Evolutionary conservation across 2,329 filamentous ascomycete species (phyloP).

Genomic region (Colletotrichum theobromicola): DNA sequence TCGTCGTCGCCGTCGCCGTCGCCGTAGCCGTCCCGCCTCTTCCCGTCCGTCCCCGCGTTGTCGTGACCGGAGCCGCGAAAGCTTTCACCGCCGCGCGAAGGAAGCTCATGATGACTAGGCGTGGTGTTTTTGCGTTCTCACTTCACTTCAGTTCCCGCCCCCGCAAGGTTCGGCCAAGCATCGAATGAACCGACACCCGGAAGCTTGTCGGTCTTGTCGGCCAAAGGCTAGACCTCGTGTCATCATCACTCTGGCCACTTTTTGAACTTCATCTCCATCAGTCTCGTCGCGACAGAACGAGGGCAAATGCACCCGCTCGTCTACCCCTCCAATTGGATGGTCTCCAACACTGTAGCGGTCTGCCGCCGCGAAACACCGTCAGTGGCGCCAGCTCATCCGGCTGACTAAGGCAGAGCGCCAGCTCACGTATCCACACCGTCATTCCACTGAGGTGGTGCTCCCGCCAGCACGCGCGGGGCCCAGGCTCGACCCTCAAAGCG

Average conservation of each 20-base stretch:
- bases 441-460: neutral
- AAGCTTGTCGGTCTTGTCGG: neutral
- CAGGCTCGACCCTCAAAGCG: neutral
- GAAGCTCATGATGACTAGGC: neutral
- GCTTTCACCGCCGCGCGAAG: neutral
- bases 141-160: too few species aligned
- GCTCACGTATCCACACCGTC: neutral
- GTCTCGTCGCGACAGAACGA: neutral
- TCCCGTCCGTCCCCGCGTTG: neutral
- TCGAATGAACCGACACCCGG: neutral
- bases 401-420: neutral
- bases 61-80: neutral
- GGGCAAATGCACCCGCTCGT: neutral
- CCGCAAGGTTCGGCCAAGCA: neutral
- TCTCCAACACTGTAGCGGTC: neutral
- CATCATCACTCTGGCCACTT: neutral
- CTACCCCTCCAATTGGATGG: neutral
- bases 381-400: slow-evolving; percentile 3
- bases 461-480: neutral
- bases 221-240: neutral
- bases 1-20: neutral
- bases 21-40: neutral
- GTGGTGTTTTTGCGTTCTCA: neutral
- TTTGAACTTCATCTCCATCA: neutral
- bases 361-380: neutral